These are phyloP conservation scores for Phytomonas serpens DNA, from an alignment of 208 protist genomes.

Conservation along the genomic window DNA sequence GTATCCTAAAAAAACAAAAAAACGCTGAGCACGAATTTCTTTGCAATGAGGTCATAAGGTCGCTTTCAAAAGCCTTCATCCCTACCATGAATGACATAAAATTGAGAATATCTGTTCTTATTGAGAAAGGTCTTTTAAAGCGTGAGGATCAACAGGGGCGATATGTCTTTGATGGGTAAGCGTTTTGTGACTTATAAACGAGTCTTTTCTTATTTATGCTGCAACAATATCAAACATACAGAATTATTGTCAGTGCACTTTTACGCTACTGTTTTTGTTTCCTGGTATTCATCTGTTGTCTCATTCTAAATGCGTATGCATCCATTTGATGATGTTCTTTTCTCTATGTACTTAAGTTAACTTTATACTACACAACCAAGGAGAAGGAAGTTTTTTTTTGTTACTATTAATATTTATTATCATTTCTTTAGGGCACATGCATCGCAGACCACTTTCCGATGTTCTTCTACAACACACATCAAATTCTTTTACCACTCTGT, in stretches of 20 bases:
- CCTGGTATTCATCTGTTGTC: neutral
- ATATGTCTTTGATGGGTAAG: neutral
- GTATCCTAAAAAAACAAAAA: conserved; percentile 52
- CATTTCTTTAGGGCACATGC: conserved; percentile 8
- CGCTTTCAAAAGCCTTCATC: conserved; percentile 21
- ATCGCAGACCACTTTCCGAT: conserved; percentile 48
- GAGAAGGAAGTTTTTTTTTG: neutral
- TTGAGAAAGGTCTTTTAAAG: conserved; percentile 57
- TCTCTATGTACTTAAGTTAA: neutral
- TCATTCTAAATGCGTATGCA: neutral
- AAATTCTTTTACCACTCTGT: conserved; percentile 27
- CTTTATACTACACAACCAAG: neutral
- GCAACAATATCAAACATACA: neutral
- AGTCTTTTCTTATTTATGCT: conserved; percentile 10
- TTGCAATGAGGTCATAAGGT: conserved; percentile 24
- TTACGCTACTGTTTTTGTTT: neutral
- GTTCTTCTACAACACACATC: conserved; percentile 27
- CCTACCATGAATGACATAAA: conserved; percentile 53
- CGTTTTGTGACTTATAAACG: neutral
- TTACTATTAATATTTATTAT: conserved; percentile 9
- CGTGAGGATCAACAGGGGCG: conserved; percentile 18
- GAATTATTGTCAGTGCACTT: neutral
- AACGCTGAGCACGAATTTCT: conserved; percentile 41
- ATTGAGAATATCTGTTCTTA: conserved; percentile 38
- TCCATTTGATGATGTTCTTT: neutral